A percentile compares a stretch with the other conserved stretches of the same genome.
Evolutionary conservation across 768 basidiomycete genomes (phyloP).

Genomic region (Butyriboletus loyo): DNA sequence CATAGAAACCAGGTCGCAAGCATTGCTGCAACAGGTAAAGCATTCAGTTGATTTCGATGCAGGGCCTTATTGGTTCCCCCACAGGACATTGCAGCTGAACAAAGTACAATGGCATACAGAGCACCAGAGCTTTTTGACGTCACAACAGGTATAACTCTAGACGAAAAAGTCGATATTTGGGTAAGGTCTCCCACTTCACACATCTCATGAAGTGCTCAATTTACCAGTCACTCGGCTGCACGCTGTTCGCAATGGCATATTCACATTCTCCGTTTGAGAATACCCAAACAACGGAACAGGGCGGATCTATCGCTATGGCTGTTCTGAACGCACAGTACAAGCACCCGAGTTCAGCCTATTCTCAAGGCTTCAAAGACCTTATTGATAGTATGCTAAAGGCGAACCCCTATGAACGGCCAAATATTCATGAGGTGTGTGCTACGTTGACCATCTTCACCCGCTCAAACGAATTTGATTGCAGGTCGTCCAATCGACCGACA

Average conservation of each 20-base stretch:
- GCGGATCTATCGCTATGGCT: conserved; percentile 97
- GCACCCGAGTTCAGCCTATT: conserved; percentile 84
- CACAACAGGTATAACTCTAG: conserved; percentile 80
- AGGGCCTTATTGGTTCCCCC: background rate
- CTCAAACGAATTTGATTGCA: conserved; percentile 25
- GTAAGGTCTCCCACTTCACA: conserved; percentile 40
- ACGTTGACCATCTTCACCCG: background rate
- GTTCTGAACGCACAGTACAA: conserved; percentile 91
- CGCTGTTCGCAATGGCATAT: conserved; percentile 91
- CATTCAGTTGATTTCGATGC: background rate
- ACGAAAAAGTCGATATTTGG: conserved; percentile 98
- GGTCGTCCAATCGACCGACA: conserved; percentile 67
- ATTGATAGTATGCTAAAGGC: conserved; percentile 84
- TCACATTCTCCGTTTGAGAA: conserved; percentile 97
- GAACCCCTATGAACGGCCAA: conserved; percentile 78
- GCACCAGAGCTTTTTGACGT: conserved; percentile 98
- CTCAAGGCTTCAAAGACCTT: conserved; percentile 74
- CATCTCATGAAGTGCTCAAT: conserved; percentile 5
- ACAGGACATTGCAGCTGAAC: conserved; percentile 93
- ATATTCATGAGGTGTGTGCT: conserved; percentile 71
- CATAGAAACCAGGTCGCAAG: conserved; percentile 81
- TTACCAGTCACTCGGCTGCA: conserved; percentile 89
- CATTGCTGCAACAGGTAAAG: conserved; percentile 82
- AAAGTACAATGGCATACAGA: conserved; percentile 97
- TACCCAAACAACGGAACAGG: conserved; percentile 86